Conservation (phyloP, 371 early-diverging fungal species). For the Mucor ambiguus region DNA sequence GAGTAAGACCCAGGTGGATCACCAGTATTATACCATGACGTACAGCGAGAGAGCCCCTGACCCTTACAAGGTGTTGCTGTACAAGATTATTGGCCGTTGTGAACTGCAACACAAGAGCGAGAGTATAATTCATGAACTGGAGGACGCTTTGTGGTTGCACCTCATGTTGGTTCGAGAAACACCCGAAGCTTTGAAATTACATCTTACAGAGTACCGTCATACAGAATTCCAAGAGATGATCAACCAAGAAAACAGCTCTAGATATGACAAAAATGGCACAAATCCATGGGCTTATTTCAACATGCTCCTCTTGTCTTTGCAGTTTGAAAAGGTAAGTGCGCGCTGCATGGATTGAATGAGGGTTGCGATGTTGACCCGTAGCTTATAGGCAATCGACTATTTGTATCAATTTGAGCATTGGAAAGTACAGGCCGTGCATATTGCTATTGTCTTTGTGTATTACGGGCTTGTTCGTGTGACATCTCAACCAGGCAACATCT, state of each 20-base stretch:
- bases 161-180: constrained; percentile 69
- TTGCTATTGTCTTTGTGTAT: constrained; percentile 82
- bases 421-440: constrained; percentile 86
- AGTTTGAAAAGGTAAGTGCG: constrained; percentile 77
- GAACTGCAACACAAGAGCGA: constrained; percentile 65
- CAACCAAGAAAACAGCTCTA: constrained; percentile 64
- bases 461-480: constrained; percentile 80
- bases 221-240: constrained; percentile 65
- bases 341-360: not conserved
- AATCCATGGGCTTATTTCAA: constrained; percentile 82
- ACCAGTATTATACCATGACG: constrained; percentile 60
- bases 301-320: constrained; percentile 79
- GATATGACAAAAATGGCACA: constrained; percentile 54
- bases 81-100: constrained; percentile 88
- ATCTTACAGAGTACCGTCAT: constrained; percentile 62
- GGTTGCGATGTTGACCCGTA: not conserved
- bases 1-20: constrained; percentile 51
- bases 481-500: constrained; percentile 29
- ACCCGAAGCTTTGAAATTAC: constrained; percentile 31
- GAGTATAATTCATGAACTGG: constrained; percentile 66
- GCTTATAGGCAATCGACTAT: constrained; percentile 69
- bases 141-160: constrained; percentile 88
- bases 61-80: constrained; percentile 86
- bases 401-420: constrained; percentile 61
- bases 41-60: constrained; percentile 60